phyloP scores from a whole-genome alignment of 805 yeast genomes.

The Ogataea paraovalis region DNA sequence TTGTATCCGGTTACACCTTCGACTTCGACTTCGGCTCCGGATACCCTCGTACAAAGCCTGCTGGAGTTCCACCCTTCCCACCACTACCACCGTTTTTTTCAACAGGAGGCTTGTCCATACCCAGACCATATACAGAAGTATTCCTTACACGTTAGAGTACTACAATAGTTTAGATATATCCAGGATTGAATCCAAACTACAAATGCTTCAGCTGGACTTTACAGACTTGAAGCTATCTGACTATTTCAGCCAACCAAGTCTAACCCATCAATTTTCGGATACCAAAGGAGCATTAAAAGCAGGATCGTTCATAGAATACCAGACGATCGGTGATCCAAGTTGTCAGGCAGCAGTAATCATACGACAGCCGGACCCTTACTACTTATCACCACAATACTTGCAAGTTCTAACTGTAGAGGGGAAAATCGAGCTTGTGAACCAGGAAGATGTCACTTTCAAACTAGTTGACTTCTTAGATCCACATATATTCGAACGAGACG shows the following conservation, averaged over 20 bases:
- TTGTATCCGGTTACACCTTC: no score
- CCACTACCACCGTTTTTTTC: neutral
- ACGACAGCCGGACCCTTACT: conserved; percentile 1
- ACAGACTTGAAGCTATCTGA: neutral
- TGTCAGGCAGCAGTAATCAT: conserved; percentile 6
- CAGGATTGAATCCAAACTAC: neutral
- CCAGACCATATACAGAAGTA: neutral
- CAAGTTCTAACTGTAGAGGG: conserved; percentile 5
- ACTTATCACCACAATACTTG: conserved; percentile 6
- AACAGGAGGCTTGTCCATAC: neutral
- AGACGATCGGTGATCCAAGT: neutral
- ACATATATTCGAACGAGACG: neutral
- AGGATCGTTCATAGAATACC: conserved; percentile 12
- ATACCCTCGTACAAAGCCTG: no score
- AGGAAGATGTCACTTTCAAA: conserved; percentile 6
- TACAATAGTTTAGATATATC: neutral
- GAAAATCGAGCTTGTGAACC: neutral
- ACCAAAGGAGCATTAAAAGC: neutral
- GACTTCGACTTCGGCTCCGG: neutral
- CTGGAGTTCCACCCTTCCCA: neutral
- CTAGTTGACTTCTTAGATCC: conserved; percentile 6
- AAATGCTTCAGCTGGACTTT: neutral
- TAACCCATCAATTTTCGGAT: neutral
- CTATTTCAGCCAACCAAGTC: neutral
- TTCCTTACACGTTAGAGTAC: neutral